Base-by-base conservation (phyloP, 1,284 basidiomycete genomes). In the Ganoderma boninense region DNA sequence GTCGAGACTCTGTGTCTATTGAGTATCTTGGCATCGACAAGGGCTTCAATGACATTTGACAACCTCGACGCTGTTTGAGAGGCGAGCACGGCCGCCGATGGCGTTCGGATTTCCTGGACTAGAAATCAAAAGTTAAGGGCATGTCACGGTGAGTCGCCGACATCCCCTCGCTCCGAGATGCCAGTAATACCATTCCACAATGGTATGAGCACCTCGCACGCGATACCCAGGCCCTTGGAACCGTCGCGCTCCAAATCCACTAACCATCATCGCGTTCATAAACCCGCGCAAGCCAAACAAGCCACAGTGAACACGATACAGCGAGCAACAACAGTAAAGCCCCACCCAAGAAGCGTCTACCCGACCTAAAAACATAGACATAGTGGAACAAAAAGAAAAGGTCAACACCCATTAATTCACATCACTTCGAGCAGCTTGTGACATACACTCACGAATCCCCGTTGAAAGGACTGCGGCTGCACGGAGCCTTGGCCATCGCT, bases 371-470 rank as follows among this genome's bases (percentile, higher is more conserved):
- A 35, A 2, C 0, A 20, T 16, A 16, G 7, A 35, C 32, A 35
- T 5, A 14, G 7, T 54, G 1, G 10, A 14, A 14, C 4, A 29
- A 29, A 18, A 13, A 11, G 54, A 29, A 18, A 18, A 26, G 32
- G 54, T 56, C 54, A 56, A 23, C 26, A 32, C 26, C 1, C 54
- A 56, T 57, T 35, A 29, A 18, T 20, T 35, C 54, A 35, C 54
- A 35, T 14, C n/a, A 13, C 23, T 8, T 18, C 14, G 29, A 57
- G 14, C 8, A 7, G 16, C 29, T 4, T 4, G 32, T 20, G 40
- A 60, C 20, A 60, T 40, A 35, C 57, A 60, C 57, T 60, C 35
- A 60, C 57, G 57, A 60, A 40, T 35, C 57, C 35, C 38, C 57
- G 13, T 40, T 40, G 20, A 60, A 16, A 32, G 29, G 54, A 29